These are phyloP conservation scores for Penicillium ochrochloron DNA, from an alignment of 495 filamentous ascomycete species.

Conservation along the genomic window DNA sequence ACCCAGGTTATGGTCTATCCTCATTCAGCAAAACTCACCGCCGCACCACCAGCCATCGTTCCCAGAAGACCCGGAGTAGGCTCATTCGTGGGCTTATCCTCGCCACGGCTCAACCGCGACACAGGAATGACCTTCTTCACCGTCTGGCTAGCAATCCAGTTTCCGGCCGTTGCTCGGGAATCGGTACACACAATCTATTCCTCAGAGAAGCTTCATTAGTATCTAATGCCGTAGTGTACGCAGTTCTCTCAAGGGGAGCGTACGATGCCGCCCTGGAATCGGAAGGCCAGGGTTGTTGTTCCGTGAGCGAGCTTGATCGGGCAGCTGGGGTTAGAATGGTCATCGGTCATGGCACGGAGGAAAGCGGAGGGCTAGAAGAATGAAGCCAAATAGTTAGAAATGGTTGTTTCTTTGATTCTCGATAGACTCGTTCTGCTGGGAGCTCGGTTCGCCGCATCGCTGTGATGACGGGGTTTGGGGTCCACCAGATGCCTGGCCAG, in stretches of 20 bases:
- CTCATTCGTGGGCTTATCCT: constrained; percentile 70
- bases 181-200: constrained; percentile 87
- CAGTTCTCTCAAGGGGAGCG: constrained; percentile 19
- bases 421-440: neutral
- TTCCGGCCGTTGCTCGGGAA: constrained; percentile 92
- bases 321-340: constrained; percentile 92
- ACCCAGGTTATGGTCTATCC: neutral
- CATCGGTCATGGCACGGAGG: constrained; percentile 96
- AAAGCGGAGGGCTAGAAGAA: constrained; percentile 76
- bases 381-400: constrained; percentile 11
- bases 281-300: constrained; percentile 97
- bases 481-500: neutral
- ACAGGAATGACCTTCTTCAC: constrained; percentile 95
- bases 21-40: constrained; percentile 55
- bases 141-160: constrained; percentile 99
- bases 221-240: neutral
- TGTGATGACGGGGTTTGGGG: constrained; percentile 4
- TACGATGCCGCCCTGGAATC: constrained; percentile 93
- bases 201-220: neutral
- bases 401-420: constrained; percentile 1
- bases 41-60: constrained; percentile 98
- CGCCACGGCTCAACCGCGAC: constrained; percentile 52
- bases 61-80: constrained; percentile 79
- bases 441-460: constrained; percentile 15
- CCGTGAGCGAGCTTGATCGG: constrained; percentile 99